Percentiles rank a stretch among this genome's conserved stretches.
phyloP scores from a whole-genome alignment of 2,329 filamentous ascomycete species.

The Fusarium duplospermum region DNA sequence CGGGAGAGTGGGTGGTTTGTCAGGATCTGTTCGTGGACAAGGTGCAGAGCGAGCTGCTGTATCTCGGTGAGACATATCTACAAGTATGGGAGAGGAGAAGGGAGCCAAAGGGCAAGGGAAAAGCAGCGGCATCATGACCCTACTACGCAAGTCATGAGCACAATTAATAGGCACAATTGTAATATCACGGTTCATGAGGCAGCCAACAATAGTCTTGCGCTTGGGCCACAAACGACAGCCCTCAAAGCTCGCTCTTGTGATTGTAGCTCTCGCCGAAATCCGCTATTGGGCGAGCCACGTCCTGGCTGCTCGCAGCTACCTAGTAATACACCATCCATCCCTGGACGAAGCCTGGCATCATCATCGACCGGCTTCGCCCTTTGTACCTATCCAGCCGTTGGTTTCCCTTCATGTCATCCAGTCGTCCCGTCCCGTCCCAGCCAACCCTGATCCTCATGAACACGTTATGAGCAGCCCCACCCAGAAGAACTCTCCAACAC shows the following conservation, averaged over 20 bases:
- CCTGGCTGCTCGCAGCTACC: slow-evolving; percentile 24
- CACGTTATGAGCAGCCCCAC: slow-evolving; percentile 23
- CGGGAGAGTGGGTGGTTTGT: slow-evolving; percentile 90
- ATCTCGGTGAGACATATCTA: slow-evolving; percentile 92
- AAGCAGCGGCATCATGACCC: slow-evolving; percentile 30
- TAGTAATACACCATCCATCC: slow-evolving; percentile 34
- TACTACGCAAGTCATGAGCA: slow-evolving; percentile 6
- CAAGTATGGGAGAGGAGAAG: slow-evolving; percentile 95
- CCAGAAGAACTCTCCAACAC: slow-evolving; percentile 34
- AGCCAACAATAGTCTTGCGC: not conserved
- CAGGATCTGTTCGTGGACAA: slow-evolving; percentile 95
- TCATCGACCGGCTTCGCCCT: slow-evolving; percentile 1
- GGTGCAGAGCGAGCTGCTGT: slow-evolving; percentile 88
- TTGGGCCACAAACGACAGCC: slow-evolving; percentile 26
- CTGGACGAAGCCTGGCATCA: slow-evolving; percentile 1
- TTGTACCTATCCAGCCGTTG: slow-evolving; percentile 11
- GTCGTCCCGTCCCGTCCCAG: slow-evolving; percentile 3
- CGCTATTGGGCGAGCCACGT: slow-evolving; percentile 25
- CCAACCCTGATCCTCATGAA: slow-evolving; percentile 34
- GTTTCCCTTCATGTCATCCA: not conserved
- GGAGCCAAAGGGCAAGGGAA: slow-evolving; percentile 56
- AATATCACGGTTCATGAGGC: slow-evolving; percentile 25
- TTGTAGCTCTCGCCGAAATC: slow-evolving; percentile 36
- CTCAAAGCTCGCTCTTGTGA: slow-evolving; percentile 31
- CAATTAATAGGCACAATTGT: slow-evolving; percentile 16